Percentiles rank a stretch among this genome's conserved stretches.
phyloP scores from a whole-genome alignment of 805 yeast genomes.

The Cyberlindnera lachancei region DNA sequence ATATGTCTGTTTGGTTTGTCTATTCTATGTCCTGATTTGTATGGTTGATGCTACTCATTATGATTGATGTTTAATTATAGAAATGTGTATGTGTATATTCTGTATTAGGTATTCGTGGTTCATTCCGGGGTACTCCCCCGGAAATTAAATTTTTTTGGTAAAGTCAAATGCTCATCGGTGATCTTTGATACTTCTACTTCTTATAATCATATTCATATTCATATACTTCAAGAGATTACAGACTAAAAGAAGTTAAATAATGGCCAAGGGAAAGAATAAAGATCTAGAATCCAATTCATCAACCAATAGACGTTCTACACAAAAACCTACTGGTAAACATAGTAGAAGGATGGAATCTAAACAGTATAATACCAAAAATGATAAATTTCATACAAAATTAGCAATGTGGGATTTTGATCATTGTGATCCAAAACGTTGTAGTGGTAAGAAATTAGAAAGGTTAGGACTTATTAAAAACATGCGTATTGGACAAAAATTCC shows the following conservation, averaged over 20 bases:
- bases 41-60: too few relatives aligned
- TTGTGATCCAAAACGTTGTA: conserved; percentile 96
- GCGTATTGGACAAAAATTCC: conserved; percentile 89
- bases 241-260: conserved; percentile 10
- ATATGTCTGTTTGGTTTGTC: too few relatives aligned
- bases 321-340: conserved; percentile 52
- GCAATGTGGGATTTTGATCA: conserved; percentile 99
- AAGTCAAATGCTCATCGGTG: too few relatives aligned
- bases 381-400: conserved; percentile 67
- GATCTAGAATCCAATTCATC: conserved; percentile 37
- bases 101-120: too few relatives aligned
- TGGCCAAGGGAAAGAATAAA: conserved; percentile 41
- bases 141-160: too few relatives aligned
- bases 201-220: too few relatives aligned
- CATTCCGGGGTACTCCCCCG: too few relatives aligned
- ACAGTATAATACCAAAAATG: conserved; percentile 17
- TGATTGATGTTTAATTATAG: too few relatives aligned
- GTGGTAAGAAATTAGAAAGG: conserved; percentile 89
- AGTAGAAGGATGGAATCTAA: conserved; percentile 34
- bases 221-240: too few relatives aligned
- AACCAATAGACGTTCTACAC: conserved; percentile 30
- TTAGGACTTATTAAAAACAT: conserved; percentile 73
- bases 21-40: too few relatives aligned
- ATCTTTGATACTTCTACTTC: too few relatives aligned
- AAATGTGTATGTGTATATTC: too few relatives aligned